Evolutionary conservation across 768 basidiomycete genomes (phyloP), one percentile per base, ranked within the genome.

Genomic region (Suillus plorans): DNA sequence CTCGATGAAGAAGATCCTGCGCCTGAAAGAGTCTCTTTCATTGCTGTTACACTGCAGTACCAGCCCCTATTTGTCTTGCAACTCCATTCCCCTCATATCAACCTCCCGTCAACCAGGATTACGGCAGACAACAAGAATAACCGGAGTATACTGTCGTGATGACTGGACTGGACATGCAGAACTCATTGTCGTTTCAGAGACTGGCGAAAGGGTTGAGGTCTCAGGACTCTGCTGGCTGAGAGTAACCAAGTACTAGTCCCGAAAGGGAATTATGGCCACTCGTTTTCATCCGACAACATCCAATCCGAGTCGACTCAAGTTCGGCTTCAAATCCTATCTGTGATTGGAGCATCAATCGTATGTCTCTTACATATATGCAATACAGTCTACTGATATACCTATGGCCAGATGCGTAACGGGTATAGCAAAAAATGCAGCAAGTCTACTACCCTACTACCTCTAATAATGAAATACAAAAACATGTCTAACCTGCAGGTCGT

Each of bases 71-170:
- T 31, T 31, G 31, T 31, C 31, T 31, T 31, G 31, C 31, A 31
- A 31, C 31, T 6, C 31, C 1, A 31, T 31, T 5, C 31, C 31
- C 31, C 31, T 31, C 31, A 31, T 31, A 31, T 31, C 5, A 31
- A 31, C 31, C 31, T 31, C 31, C 31, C 5, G 31, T 31, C 31
- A 6, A 31, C 31, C 31, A 31, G 31, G 31, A 31, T 31, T 31
- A 5, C 31, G 31, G 31, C 31, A 31, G 31, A 31, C 31, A 31
- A 31, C 28, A 28, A 28, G 28, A 31, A 4, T 31, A 31, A 31
- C 4, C 4, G 92, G 89, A 3, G 80, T 75, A n/a, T 86, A 75
- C 6, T 85, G 86, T 61, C 90, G 82, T 42, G 91, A 92, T 34
- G 81, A 80, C 20, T 90, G 78, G 53, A 85, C 72, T 60, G 84